These are phyloP conservation scores for Trifolium pratense DNA, from an alignment of 306 rosid genomes.

Conservation along the genomic window DNA sequence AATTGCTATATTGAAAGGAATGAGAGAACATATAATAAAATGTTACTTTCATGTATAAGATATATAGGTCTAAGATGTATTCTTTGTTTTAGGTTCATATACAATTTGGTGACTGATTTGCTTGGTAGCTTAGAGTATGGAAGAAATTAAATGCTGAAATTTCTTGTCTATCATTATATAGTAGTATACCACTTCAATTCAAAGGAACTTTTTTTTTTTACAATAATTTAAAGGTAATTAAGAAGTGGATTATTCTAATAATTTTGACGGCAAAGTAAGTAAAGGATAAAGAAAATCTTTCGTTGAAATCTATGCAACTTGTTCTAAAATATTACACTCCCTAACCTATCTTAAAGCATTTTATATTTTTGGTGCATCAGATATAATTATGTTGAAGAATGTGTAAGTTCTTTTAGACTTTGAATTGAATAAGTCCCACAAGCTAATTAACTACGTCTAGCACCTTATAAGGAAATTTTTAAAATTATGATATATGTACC, in stretches of 20 bases:
- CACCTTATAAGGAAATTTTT: no score
- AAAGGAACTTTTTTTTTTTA: no score
- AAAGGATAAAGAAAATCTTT: conserved; percentile 22
- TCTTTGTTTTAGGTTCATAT: conserved; percentile 13
- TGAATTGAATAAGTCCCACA: no score
- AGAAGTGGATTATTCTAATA: conserved; percentile 34
- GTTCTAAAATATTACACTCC: background rate
- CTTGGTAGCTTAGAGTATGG: conserved; percentile 26
- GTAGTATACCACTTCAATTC: background rate
- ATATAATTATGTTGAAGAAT: no score
- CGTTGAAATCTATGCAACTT: conserved; percentile 42
- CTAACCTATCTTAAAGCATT: no score
- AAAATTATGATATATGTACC: no score
- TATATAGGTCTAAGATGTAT: conserved; percentile 1
- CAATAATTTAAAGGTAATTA: no score
- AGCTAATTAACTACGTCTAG: no score
- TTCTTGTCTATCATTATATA: background rate
- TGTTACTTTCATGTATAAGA: background rate
- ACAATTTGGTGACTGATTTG: conserved; percentile 1
- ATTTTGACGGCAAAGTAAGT: conserved; percentile 34
- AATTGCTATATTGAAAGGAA: conserved; percentile 21
- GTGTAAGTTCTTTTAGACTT: no score
- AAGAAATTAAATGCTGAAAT: conserved; percentile 24
- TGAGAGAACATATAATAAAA: background rate
- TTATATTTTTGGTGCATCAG: no score